A percentile compares a stretch with the other conserved stretches of the same genome.
Conservation (phyloP, 768 basidiomycete species). For the Pleurotus cornucopiae region DNA sequence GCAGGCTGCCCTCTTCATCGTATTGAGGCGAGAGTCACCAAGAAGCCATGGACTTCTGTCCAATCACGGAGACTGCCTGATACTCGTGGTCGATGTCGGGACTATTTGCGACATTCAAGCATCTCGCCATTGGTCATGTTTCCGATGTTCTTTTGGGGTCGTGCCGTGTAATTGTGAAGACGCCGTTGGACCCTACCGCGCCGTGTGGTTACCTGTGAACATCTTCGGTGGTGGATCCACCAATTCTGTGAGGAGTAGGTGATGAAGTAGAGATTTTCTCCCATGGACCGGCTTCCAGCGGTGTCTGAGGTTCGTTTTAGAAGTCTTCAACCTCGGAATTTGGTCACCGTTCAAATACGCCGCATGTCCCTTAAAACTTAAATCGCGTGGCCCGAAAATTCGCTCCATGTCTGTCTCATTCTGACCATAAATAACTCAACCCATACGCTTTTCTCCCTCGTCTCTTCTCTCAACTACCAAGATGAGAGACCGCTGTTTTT, state of each 20-base stretch:
- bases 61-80: no score
- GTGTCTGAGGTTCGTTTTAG: neutral
- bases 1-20: no score
- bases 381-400: neutral
- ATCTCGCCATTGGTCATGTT: neutral
- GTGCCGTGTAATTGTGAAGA: neutral
- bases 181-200: neutral
- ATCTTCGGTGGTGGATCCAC: no score
- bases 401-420: neutral
- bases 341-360: neutral
- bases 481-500: neutral
- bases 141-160: neutral
- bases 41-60: no score
- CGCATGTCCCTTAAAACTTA: neutral
- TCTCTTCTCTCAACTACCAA: neutral
- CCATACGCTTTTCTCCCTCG: neutral
- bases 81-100: no score
- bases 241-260: neutral
- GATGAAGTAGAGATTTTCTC: neutral
- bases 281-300: neutral
- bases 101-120: neutral
- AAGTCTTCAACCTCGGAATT: neutral
- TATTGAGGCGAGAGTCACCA: no score
- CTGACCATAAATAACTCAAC: neutral
- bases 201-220: neutral